phyloP scores from a whole-genome alignment of 2,329 filamentous ascomycete species.

The Aspergillus felis region DNA sequence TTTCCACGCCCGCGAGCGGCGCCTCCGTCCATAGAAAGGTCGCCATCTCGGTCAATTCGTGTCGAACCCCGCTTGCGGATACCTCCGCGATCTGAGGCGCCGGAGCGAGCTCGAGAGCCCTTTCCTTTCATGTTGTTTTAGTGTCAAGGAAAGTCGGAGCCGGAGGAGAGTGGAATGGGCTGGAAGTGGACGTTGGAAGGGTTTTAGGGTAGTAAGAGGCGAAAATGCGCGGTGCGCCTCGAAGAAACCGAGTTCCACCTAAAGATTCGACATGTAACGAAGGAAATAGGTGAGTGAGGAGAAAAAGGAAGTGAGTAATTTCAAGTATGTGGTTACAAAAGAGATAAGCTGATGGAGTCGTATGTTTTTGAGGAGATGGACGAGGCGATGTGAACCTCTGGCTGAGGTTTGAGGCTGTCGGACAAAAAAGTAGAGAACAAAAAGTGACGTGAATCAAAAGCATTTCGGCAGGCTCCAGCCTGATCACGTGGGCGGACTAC shows the following conservation, averaged over 20 bases:
- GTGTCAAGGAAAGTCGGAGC: constrained; percentile 8
- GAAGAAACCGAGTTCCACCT: constrained; percentile 10
- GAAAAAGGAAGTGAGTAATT: neutral
- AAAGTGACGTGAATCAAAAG: constrained; percentile 30
- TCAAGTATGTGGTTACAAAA: neutral
- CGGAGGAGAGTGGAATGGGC: neutral
- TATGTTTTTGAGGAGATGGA: neutral
- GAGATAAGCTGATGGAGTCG: no score
- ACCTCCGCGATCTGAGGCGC: constrained; percentile 42
- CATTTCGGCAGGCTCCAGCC: constrained; percentile 6
- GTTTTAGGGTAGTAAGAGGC: constrained; percentile 2
- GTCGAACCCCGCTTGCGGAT: constrained; percentile 48
- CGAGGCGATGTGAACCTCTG: neutral
- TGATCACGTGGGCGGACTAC: constrained; percentile 8
- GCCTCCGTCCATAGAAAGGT: constrained; percentile 55
- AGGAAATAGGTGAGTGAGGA: neutral
- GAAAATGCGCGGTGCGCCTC: constrained; percentile 27
- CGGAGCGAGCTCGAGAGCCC: constrained; percentile 26
- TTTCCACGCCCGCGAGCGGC: constrained; percentile 34
- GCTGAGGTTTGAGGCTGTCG: neutral
- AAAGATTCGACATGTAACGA: constrained; percentile 19
- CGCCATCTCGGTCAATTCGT: constrained; percentile 57
- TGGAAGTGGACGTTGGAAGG: neutral
- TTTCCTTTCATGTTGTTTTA: constrained; percentile 30
- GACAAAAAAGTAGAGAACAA: constrained; percentile 6